Evolutionary conservation across 1,284 basidiomycete genomes (phyloP).

Genomic region (Trametes hirsuta): DNA sequence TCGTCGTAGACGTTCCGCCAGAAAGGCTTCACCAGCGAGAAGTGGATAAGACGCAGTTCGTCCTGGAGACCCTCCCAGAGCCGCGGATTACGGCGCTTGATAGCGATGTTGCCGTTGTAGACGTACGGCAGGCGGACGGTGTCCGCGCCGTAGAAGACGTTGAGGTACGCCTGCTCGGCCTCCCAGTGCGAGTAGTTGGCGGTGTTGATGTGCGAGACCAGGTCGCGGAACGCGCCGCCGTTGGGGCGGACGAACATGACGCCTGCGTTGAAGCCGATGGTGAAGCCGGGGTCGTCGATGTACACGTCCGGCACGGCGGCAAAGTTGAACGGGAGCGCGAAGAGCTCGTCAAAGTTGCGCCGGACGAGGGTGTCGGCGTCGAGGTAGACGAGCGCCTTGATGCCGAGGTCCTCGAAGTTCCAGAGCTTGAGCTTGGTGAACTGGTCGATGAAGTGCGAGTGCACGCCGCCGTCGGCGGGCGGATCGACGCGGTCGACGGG

Average conservation of each 20-base stretch:
- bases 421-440: slow-evolving; percentile 43
- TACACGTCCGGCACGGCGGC: slow-evolving; percentile 49
- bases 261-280: slow-evolving; percentile 45
- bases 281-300: slow-evolving; percentile 38
- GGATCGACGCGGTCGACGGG: slow-evolving; percentile 42
- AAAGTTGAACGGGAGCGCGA: slow-evolving; percentile 44
- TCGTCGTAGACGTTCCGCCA: slow-evolving; percentile 28
- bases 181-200: slow-evolving; percentile 37
- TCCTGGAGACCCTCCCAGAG: slow-evolving; percentile 41
- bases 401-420: slow-evolving; percentile 11
- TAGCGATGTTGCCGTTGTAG: slow-evolving; percentile 51
- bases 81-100: slow-evolving; percentile 39
- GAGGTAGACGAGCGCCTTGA: slow-evolving; percentile 48
- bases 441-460: slow-evolving; percentile 43
- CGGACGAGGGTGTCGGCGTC: slow-evolving; percentile 49
- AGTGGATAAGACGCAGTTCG: slow-evolving; percentile 44
- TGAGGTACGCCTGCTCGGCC: slow-evolving; percentile 51
- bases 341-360: slow-evolving; percentile 49
- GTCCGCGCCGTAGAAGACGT: slow-evolving; percentile 45
- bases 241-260: slow-evolving; percentile 43
- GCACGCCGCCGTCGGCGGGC: slow-evolving; percentile 40
- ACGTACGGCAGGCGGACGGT: slow-evolving; percentile 45
- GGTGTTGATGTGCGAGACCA: slow-evolving; percentile 36
- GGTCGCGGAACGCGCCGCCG: slow-evolving; percentile 35
- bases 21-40: slow-evolving; percentile 46